Base-by-base conservation (phyloP, 352 stramenopile genomes). In the Phytophthora idaei region DNA sequence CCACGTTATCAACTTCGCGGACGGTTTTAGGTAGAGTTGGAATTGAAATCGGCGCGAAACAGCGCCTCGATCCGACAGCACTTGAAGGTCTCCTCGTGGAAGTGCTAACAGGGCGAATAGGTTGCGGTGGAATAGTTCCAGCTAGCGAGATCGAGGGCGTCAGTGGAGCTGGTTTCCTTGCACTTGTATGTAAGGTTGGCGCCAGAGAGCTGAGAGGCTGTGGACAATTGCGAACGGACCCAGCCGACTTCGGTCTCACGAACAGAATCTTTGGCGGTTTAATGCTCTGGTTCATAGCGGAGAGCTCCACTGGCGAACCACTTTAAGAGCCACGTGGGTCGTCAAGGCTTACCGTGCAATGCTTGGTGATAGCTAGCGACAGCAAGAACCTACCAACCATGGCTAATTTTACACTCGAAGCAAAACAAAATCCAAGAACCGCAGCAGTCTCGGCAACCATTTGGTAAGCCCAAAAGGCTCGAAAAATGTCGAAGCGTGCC, bases 181-280 rank as follows among this genome's bases (percentile, higher is more conserved):
- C 53, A 44, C 14, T 53, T 9, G 37, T 4, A 25, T 11, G 31
- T 21, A 47, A 5, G 5, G 44, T 15, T 51, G 42, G n/a, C 39
- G 31, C 45, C 6, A 54, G 7, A 17, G 59, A 57, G 17, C 8
- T 52, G 6, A 31, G 56, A 34, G 37, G 15, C 14, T 67, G 51
- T 12, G 54, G n/a, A 14, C 15, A 32, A 15, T 39, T 34, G 12
- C 45, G 56, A 29, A 66, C 25, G n/a, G 28, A 29, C 28, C 66
- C 57, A 36, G 70, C 67, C 7, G 74, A 67, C 44, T 64, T 67
- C 27, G 70, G 74, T 39, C 74, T 52, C 4, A 64, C 44, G 47
- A 78, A 76, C 27, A 74, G 41, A 48, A 80, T 41, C 55, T 55
- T 58, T 49, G 71, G 71, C 21, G 67, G 61, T 29, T 67, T 61